Conservation (phyloP, 495 filamentous ascomycete species). For the Tricharina praecox region DNA sequence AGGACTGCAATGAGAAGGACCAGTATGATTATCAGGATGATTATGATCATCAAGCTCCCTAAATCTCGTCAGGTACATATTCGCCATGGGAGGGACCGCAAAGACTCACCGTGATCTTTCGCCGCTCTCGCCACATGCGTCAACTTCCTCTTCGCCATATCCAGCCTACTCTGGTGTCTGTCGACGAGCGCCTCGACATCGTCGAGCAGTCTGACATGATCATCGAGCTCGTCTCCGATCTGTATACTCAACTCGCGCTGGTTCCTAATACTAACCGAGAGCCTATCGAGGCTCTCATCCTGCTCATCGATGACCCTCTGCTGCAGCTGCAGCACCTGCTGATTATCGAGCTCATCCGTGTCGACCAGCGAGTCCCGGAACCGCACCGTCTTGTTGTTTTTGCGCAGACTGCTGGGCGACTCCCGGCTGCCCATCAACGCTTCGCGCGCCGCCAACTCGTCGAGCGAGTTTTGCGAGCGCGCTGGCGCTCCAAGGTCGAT, state of each 20-base stretch:
- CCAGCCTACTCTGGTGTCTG: constrained; percentile 57
- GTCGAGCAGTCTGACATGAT: constrained; percentile 73
- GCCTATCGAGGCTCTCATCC: constrained; percentile 76
- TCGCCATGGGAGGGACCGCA: not conserved
- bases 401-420: constrained; percentile 15
- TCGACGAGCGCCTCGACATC: constrained; percentile 72
- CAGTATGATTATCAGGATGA: constrained; percentile 56
- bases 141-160: constrained; percentile 54
- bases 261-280: constrained; percentile 72
- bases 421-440: constrained; percentile 21
- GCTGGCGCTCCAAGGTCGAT: constrained; percentile 5
- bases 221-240: constrained; percentile 91
- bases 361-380: constrained; percentile 56
- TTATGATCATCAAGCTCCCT: constrained; percentile 38
- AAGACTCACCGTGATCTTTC: constrained; percentile 46
- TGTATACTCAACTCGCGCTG: constrained; percentile 87
- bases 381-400: constrained; percentile 62
- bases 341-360: constrained; percentile 40
- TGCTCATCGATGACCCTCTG: constrained; percentile 61
- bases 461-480: constrained; percentile 10
- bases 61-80: not conserved
- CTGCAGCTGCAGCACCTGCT: constrained; percentile 79
- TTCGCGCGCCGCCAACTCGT: constrained; percentile 21
- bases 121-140: constrained; percentile 53
- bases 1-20: constrained; percentile 62